Percentiles rank a stretch among this genome's conserved stretches.
phyloP scores from a whole-genome alignment of 495 filamentous ascomycete genomes.

The Parmelia sp. region DNA sequence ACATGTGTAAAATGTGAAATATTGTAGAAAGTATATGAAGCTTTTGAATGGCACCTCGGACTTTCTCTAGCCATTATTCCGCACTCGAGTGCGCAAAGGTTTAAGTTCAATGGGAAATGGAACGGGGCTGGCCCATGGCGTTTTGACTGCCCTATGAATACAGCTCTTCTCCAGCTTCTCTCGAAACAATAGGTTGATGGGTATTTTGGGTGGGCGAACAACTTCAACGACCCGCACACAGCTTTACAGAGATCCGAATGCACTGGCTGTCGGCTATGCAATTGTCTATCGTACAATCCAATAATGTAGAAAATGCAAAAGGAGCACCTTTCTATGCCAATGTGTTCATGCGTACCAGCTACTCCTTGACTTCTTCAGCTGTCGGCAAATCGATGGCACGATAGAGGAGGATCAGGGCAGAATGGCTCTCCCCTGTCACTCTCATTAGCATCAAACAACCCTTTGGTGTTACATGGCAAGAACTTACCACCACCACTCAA shows the following conservation, averaged over 20 bases:
- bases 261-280: background rate
- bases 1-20: background rate
- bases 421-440: slow-evolving; percentile 73
- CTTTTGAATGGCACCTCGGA: too few relatives aligned
- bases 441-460: background rate
- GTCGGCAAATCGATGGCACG: slow-evolving; percentile 66
- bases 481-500: slow-evolving; percentile 81
- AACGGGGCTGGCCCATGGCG: background rate
- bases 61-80: too few relatives aligned
- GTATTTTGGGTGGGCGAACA: too few relatives aligned
- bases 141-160: too few relatives aligned
- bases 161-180: too few relatives aligned
- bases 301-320: too few relatives aligned
- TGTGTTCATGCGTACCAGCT: background rate
- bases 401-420: slow-evolving; percentile 88
- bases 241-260: too few relatives aligned
- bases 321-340: background rate
- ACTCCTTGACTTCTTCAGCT: slow-evolving; percentile 39
- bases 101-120: background rate
- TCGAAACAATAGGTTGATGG: too few relatives aligned
- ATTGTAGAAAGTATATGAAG: background rate
- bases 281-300: background rate
- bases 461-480: background rate
- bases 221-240: too few relatives aligned
- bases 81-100: too few relatives aligned